Evolutionary conservation across 805 yeast genomes (phyloP), one percentile per base, ranked within the genome.

Genomic region (Barnettozyma sp.): DNA sequence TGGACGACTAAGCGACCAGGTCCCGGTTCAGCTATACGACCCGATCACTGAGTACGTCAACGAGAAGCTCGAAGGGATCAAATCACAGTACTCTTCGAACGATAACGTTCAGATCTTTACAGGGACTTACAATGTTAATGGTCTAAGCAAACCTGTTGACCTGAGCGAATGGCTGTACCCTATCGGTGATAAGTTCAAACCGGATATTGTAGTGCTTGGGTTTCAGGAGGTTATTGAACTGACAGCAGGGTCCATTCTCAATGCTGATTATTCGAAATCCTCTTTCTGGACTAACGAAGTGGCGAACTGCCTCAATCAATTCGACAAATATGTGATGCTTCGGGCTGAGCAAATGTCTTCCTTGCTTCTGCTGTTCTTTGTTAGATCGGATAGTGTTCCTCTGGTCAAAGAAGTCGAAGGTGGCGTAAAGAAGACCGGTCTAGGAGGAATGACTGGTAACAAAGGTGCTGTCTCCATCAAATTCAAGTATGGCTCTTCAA

Each of bases 391-490:
- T 27, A 57, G 64, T 33, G 63, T 69, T 19, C 56, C 60, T 15
- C 53, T 66, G 36, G 77, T 92, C 4, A 82, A 84, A 11, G 80
- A 82, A 50, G 96, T 92, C 5, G 88, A 87, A 47, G 97, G 97
- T n/a, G 73, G 88, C n/a, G 73, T 83, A 10, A 90, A 88, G 50
- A 90, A 90, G 59, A 90, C 97, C 0, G 98, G 97, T 0, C 65
- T 92, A 36, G 96, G 97, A 25, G 98, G 98, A 30, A 90, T 92
- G 63, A 76, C 97, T 0, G 98, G 97, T 13, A 90, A 92, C 56
- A 90, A 90, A 58, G 98, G 98, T 30, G 96, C 94, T 4, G 94
- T 88, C 41, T 96, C 95, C 0, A 85, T 92, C 12, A 70, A 96
- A 42, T 83, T 90, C 59, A 75, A 81, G 34, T 85, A 72, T 57